A percentile compares a stretch with the other conserved stretches of the same genome.
Evolutionary conservation across 441 rosid species (phyloP).

Genomic region (Populus hybrid): DNA sequence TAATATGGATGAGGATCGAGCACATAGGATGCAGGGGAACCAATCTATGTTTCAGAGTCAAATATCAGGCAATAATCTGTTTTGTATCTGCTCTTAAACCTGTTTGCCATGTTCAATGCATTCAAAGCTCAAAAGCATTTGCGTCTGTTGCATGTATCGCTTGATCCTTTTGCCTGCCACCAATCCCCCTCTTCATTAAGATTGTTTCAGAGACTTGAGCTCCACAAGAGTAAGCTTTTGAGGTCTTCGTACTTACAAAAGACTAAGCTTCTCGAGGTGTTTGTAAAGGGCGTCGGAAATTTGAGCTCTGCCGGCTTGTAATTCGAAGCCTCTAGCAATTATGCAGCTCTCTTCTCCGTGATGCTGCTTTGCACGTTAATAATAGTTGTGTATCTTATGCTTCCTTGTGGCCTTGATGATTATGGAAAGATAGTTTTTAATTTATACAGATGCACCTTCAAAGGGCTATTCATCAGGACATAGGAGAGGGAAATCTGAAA

Average conservation of each 20-base stretch:
- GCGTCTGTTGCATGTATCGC: neutral
- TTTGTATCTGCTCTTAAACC: neutral
- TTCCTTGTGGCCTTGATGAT: neutral
- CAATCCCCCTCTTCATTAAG: neutral
- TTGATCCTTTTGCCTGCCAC: neutral
- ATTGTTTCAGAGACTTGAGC: neutral
- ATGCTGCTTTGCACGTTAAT: neutral
- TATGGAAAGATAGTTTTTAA: neutral
- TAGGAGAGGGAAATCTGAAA: conserved; percentile 94
- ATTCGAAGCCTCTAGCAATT: neutral
- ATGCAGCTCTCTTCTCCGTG: neutral
- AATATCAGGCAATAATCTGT: conserved; percentile 48
- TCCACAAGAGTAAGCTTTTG: neutral
- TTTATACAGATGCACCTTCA: conserved; percentile 39
- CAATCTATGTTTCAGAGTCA: conserved; percentile 34
- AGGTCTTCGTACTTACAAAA: neutral
- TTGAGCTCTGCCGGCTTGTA: neutral
- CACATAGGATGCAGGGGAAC: conserved; percentile 23
- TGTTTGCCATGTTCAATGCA: no score
- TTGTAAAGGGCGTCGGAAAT: neutral
- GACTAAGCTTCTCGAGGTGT: neutral
- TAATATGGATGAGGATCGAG: conserved; percentile 30
- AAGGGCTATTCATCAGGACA: conserved; percentile 53
- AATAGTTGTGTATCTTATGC: neutral
- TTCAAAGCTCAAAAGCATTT: neutral